Conservation (phyloP, 352 stramenopile species). For the Pythium myriotylum region DNA sequence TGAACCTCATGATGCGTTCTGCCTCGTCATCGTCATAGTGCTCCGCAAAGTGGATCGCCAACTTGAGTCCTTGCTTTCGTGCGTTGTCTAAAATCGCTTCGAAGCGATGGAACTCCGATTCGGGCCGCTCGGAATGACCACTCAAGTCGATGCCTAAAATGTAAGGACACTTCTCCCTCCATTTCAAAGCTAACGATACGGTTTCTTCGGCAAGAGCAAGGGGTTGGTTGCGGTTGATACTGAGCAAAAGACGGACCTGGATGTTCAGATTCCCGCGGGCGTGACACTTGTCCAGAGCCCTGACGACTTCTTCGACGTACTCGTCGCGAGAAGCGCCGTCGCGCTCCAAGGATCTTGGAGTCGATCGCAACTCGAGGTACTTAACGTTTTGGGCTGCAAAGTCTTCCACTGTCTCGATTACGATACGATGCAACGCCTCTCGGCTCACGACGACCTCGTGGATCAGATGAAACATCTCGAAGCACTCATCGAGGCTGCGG, state of each 20-base stretch:
- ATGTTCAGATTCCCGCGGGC: conserved; percentile 64
- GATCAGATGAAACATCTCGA: conserved; percentile 88
- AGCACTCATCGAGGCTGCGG: conserved; percentile 82
- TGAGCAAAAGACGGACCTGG: conserved; percentile 75
- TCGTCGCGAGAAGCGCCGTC: conserved; percentile 60
- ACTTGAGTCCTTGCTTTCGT: conserved; percentile 70
- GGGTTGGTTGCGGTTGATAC: conserved; percentile 79
- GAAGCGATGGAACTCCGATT: conserved; percentile 88
- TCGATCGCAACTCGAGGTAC: conserved; percentile 87
- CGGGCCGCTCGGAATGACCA: conserved; percentile 74
- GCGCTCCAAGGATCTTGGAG: conserved; percentile 56
- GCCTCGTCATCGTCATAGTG: conserved; percentile 86
- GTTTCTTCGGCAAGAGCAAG: conserved; percentile 68
- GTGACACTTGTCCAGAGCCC: conserved; percentile 64
- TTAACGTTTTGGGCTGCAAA: conserved; percentile 79
- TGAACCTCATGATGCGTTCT: conserved; percentile 83
- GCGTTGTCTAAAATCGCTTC: conserved; percentile 72
- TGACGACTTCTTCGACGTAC: conserved; percentile 75
- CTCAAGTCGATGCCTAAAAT: conserved; percentile 88
- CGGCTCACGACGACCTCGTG: conserved; percentile 80
- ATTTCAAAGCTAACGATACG: conserved; percentile 57
- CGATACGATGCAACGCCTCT: conserved; percentile 60
- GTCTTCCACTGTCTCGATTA: conserved; percentile 82
- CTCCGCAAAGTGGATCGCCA: conserved; percentile 94
- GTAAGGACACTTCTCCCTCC: conserved; percentile 48